These are phyloP conservation scores for Endothia cerciana DNA, from an alignment of 2,329 filamentous ascomycete genomes.

Conservation along the genomic window DNA sequence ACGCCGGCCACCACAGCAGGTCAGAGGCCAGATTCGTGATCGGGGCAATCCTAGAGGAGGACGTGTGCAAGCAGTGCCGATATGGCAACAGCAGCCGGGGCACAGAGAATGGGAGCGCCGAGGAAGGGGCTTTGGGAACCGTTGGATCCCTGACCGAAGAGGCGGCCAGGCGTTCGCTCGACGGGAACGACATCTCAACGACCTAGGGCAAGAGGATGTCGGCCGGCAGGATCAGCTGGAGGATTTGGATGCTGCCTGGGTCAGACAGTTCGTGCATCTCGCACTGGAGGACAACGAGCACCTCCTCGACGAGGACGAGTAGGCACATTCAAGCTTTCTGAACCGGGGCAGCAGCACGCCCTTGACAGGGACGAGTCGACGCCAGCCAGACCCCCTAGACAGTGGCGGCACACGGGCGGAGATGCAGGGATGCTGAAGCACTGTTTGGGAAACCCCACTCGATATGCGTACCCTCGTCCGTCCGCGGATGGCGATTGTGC, in stretches of 20 bases:
- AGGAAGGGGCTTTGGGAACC: constrained; percentile 36
- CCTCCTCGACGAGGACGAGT: constrained; percentile 47
- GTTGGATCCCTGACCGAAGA: constrained; percentile 12
- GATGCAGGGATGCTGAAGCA: neutral
- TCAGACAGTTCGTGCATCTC: constrained; percentile 58
- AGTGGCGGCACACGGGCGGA: neutral
- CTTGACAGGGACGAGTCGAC: neutral
- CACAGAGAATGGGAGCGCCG: constrained; percentile 21
- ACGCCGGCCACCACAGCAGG: constrained; percentile 14
- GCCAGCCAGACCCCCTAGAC: neutral
- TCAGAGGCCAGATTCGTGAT: constrained; percentile 34
- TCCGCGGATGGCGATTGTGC: neutral
- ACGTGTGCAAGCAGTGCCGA: constrained; percentile 23
- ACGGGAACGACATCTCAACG: constrained; percentile 17
- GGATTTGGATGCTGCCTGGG: constrained; percentile 54
- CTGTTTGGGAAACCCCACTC: neutral
- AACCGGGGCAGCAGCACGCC: neutral
- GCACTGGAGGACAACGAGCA: constrained; percentile 59
- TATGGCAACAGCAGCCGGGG: constrained; percentile 27
- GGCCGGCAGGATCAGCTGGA: constrained; percentile 42
- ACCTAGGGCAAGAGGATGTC: constrained; percentile 16
- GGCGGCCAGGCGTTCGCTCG: constrained; percentile 9
- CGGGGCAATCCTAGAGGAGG: constrained; percentile 29
- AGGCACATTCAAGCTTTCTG: neutral
- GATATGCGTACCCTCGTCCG: neutral